Base-by-base conservation (phyloP, 2,329 filamentous ascomycete genomes). In the Aschersonia sp. region DNA sequence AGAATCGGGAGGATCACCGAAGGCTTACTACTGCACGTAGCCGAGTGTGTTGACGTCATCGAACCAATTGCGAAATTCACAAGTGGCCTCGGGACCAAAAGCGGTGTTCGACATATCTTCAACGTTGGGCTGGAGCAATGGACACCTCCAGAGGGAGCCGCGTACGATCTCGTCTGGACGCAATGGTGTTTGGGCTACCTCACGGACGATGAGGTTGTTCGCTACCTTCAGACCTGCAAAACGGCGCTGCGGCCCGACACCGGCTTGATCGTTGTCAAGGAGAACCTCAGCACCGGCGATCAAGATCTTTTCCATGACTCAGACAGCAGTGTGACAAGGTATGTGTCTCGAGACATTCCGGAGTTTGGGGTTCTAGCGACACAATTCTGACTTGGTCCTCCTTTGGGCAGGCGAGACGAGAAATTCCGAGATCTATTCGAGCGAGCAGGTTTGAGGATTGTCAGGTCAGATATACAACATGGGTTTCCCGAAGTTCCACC, bases 111-210 rank as follows among this genome's bases (percentile, higher is more conserved):
- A 2, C 66, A 72, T 29, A 73, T 94, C 14, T 83, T 78, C 65
- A 87, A 84, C 53, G 65, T 82, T 2, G 86, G 87, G 0, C 66
- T 94, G 1, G 83, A 94, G 62, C 72, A 75, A 31, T 94, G 86
- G 86, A 49, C 55, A 9, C 69, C 73, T 1, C 65, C 56, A 0
- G 55, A 64, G 2, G 67, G 59, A 8, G 56, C 63, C 7, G 61
- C 65, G 45, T 95, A 95, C 63, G 83, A 89, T 59, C 62, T 95
- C 43, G 79, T 95, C 51, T 95, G 87, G 86, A 83, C 77, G 46
- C 89, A 95, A 63, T 95, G 89, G 88, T 95, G 88, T 62, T 64
- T 90, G 6, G 84, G 86, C 30, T 83, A 95, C 62, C 67, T 95
- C 47, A 87, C 77, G 0, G 87, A 95, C 59, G 65, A 64, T 6